Conservation (phyloP, 2,329 filamentous ascomycete species). For the Tolypocladium cylindrosporum region DNA sequence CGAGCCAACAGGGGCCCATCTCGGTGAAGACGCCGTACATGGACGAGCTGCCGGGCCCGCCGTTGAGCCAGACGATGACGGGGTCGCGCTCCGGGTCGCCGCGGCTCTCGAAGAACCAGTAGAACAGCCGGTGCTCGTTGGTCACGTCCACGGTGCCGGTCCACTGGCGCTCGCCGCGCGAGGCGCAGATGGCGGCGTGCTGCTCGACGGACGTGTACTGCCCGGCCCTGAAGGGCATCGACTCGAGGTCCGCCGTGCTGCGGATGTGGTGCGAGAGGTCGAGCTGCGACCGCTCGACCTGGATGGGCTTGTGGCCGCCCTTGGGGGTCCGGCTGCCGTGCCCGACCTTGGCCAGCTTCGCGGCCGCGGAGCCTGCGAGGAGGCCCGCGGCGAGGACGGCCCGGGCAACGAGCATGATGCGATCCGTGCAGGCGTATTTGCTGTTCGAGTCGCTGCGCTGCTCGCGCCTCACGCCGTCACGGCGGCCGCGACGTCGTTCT, state of each 20-base stretch:
- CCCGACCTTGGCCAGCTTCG: neutral
- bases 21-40: constrained; percentile 41
- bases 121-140: constrained; percentile 4
- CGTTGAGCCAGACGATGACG: constrained; percentile 48
- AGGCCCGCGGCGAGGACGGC: neutral
- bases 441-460: neutral
- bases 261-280: neutral
- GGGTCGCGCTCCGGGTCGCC: constrained; percentile 16
- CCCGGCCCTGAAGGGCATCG: neutral
- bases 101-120: constrained; percentile 19
- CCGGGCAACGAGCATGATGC: neutral
- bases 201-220: neutral
- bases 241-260: neutral
- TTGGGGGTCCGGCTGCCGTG: neutral
- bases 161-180: constrained; percentile 3
- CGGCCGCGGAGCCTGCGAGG: neutral
- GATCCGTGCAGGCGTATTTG: neutral
- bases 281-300: neutral
- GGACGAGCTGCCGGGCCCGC: constrained; percentile 45
- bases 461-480: neutral
- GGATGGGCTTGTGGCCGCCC: neutral
- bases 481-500: neutral
- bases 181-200: neutral
- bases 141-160: constrained; percentile 4
- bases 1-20: constrained; percentile 43